Conservation (phyloP, 768 basidiomycete genomes). For the Suillus spraguei region DNA sequence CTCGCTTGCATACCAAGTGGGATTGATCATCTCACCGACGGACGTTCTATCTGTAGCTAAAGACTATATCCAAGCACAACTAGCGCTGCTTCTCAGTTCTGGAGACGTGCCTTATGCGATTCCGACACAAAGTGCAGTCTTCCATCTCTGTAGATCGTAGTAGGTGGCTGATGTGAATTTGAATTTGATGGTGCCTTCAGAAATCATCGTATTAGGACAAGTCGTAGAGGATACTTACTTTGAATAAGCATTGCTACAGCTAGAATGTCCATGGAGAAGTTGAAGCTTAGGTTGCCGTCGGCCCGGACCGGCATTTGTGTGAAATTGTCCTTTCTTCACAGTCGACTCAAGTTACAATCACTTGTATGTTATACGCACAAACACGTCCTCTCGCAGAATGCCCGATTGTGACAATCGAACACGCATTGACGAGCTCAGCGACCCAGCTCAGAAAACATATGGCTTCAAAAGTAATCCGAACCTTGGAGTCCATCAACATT, state of each 20-base stretch:
- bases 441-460: neutral
- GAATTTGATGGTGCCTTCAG: neutral
- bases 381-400: too few relatives aligned
- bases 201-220: neutral
- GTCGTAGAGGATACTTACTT: neutral
- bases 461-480: neutral
- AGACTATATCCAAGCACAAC: too few relatives aligned
- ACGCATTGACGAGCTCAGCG: too few relatives aligned
- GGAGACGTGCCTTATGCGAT: neutral
- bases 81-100: neutral
- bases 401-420: neutral
- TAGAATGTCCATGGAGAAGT: too few relatives aligned
- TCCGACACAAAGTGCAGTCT: neutral
- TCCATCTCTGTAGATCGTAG: neutral
- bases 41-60: neutral
- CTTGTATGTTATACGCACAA: too few relatives aligned
- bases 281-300: too few relatives aligned
- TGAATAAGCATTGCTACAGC: too few relatives aligned
- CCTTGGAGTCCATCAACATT: neutral
- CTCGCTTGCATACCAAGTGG: neutral
- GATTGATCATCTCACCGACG: neutral
- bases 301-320: too few relatives aligned
- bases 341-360: too few relatives aligned
- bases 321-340: too few relatives aligned
- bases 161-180: neutral